Base-by-base conservation (phyloP, 306 rosid genomes). In the Trifolium repens region DNA sequence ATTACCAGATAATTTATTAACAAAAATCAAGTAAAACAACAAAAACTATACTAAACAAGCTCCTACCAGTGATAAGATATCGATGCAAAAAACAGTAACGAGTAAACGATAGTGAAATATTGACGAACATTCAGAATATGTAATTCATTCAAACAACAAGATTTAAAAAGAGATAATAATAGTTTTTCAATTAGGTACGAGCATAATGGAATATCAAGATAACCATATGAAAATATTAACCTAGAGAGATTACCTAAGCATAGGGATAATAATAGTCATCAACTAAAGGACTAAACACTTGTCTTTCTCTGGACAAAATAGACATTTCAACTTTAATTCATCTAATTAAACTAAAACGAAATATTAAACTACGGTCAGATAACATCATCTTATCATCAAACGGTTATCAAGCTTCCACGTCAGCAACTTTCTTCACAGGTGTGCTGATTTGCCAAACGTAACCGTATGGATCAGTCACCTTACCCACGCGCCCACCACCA, bases 381-480 rank as follows among this genome's bases (percentile, higher is more conserved):
- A 17, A 47, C 40, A 67, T 5, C 37, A 37, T 32, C 57, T 54
- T 3, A 57, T 8, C 43, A 84, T 76, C 81, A 4, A 0, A 80
- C 42, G 71, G 65, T 15, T 0, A 40, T 69, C 27, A 80, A 0
- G 83, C 90, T 3, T 75, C 81, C 30, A 37, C 74, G 7, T 44
- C 79, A 7, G 4, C 67, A 35, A n/a, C 8, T 72, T 74, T 61
- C 75, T 82, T 79, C 1, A 17, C 80, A 0, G 84, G 71, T 0
- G 91, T 14, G 49, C 80, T 39, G 27, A 91, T 49, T 9, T 53
- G 35, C 98, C 98, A 93, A 39, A 73, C 34, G 47, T 83, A 73
- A 2, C 98, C 97, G 47, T 82, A 93, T 0, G 92, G 97, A 16
- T 93, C 98, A 83, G 76, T 91, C n/a, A 93, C 74, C 82, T 77